phyloP scores from a whole-genome alignment of 257 asterid species.

The Ophiorrhiza pumila region DNA sequence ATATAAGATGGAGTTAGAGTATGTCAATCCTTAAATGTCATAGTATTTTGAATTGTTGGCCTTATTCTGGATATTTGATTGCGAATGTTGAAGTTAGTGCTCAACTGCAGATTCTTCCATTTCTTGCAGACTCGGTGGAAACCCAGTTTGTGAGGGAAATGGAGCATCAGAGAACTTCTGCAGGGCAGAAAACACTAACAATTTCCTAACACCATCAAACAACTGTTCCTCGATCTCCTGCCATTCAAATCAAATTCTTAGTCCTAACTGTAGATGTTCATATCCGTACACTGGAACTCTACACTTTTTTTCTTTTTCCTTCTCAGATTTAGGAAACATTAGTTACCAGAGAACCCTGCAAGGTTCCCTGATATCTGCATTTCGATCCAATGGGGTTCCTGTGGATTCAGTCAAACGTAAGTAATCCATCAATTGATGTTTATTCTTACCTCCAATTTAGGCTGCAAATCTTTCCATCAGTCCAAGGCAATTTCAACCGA shows the following conservation, averaged over 20 bases:
- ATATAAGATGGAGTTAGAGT: conserved; percentile 49
- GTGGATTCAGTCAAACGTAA: conserved; percentile 55
- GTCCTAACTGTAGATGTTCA: conserved; percentile 65
- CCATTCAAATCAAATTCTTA: conserved; percentile 39
- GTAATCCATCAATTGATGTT: conserved; percentile 42
- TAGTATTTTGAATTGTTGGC: neutral
- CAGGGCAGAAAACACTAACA: conserved; percentile 20
- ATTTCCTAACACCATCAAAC: conserved; percentile 24
- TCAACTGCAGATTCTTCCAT: neutral
- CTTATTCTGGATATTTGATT: neutral
- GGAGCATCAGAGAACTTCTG: conserved; percentile 50
- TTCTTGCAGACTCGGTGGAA: conserved; percentile 53
- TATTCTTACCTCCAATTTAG: conserved; percentile 46
- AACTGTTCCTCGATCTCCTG: conserved; percentile 51
- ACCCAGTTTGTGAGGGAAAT: conserved; percentile 57
- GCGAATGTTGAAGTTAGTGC: neutral
- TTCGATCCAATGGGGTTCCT: conserved; percentile 53
- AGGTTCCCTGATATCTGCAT: conserved; percentile 43
- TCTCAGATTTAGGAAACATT: conserved; percentile 57
- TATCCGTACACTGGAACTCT: conserved; percentile 71
- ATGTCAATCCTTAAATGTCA: conserved; percentile 17
- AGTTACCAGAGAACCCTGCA: conserved; percentile 51
- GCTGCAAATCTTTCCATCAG: conserved; percentile 70
- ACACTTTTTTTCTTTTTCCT: conserved; percentile 66
- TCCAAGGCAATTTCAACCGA: conserved; percentile 48